Conservation (phyloP, 768 basidiomycete species). For the Calocybe gangraenosa region DNA sequence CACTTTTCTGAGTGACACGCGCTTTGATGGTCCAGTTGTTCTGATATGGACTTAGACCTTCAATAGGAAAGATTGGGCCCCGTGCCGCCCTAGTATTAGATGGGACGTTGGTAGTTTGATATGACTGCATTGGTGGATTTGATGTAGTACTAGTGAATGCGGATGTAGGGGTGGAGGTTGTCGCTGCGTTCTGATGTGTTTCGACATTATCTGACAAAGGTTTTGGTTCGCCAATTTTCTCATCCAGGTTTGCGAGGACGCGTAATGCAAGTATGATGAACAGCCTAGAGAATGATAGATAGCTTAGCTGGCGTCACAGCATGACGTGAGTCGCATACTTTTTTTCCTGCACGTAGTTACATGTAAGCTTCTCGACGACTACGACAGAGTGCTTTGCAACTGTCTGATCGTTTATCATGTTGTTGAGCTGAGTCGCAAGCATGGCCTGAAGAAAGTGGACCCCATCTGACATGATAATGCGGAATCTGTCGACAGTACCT, state of each 20-base stretch:
- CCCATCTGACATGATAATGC: constrained; percentile 91
- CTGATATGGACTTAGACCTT: constrained; percentile 92
- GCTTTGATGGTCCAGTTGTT: constrained; percentile 99
- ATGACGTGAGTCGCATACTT: constrained; percentile 47
- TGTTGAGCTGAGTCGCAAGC: constrained; percentile 90
- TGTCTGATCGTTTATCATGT: constrained; percentile 57
- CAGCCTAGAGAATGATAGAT: constrained; percentile 42
- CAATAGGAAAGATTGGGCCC: constrained; percentile 69
- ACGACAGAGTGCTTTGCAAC: constrained; percentile 68
- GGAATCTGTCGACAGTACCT: constrained; percentile 50
- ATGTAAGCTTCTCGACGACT: constrained; percentile 69
- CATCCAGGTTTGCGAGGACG: constrained; percentile 44
- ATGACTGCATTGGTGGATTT: constrained; percentile 15
- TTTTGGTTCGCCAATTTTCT: constrained; percentile 72
- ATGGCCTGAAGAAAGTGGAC: constrained; percentile 85
- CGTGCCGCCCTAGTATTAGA: constrained; percentile 20
- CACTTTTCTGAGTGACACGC: constrained; percentile 84
- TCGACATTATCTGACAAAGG: constrained; percentile 22
- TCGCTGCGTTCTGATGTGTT: constrained; percentile 17
- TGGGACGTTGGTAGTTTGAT: constrained; percentile 9
- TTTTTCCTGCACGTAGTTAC: constrained; percentile 81
- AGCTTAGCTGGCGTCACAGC: constrained; percentile 1
- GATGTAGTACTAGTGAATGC: constrained; percentile 27
- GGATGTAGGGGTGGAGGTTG: constrained; percentile 19
- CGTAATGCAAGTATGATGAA: constrained; percentile 74